Evolutionary conservation across 2,329 filamentous ascomycete genomes (phyloP).

Genomic region (Domatiomyces globalis): DNA sequence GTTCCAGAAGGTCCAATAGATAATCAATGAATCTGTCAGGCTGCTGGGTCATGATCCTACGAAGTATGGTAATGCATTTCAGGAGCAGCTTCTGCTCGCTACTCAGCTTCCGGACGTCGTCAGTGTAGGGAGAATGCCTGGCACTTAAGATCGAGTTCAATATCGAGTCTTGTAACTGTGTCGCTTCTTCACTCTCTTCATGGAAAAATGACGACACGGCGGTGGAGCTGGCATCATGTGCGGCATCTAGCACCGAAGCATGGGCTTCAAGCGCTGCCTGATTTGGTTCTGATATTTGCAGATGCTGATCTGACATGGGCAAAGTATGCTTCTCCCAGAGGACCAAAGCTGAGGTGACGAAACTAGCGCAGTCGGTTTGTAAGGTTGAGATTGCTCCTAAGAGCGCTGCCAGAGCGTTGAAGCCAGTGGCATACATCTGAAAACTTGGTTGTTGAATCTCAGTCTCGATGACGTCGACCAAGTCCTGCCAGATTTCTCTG

Average conservation of each 20-base stretch:
- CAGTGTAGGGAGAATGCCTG: conserved; percentile 16
- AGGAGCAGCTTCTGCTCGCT: conserved; percentile 14
- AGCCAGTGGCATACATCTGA: neutral
- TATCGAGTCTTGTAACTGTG: conserved; percentile 7
- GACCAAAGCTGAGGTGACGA: conserved; percentile 14
- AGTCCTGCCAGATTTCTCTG: neutral
- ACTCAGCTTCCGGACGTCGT: conserved; percentile 14
- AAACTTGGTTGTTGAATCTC: neutral
- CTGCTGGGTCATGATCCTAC: conserved; percentile 22
- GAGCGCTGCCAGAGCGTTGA: neutral
- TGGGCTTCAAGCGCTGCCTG: conserved; percentile 17
- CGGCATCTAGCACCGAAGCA: conserved; percentile 9
- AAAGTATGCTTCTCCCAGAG: conserved; percentile 10
- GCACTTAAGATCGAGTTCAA: conserved; percentile 7
- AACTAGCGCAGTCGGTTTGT: conserved; percentile 6
- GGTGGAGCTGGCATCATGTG: conserved; percentile 6
- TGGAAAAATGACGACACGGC: conserved; percentile 6
- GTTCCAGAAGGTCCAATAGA: conserved; percentile 60
- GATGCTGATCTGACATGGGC: conserved; percentile 6
- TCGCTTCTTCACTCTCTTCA: neutral
- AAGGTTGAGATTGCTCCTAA: conserved; percentile 4
- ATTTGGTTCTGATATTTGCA: conserved; percentile 11
- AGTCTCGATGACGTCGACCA: neutral
- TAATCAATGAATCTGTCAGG: conserved; percentile 59
- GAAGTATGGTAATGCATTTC: conserved; percentile 9